Percentiles rank a stretch among this genome's conserved stretches.
Conservation (phyloP, 257 asterid genomes). For the Solanum sparsipilum region DNA sequence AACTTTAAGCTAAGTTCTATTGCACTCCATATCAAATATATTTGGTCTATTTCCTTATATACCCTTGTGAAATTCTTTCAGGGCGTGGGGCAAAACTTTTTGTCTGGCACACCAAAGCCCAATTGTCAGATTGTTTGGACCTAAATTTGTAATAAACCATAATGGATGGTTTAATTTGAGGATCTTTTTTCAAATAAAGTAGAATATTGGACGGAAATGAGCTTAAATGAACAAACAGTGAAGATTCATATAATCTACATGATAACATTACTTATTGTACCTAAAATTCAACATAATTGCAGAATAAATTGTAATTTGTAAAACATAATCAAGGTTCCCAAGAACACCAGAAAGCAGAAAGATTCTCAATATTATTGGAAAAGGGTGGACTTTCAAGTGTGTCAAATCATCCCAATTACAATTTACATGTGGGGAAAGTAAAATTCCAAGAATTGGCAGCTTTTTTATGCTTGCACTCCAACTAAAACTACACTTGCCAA, state of each 20-base stretch:
- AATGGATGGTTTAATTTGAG: background rate
- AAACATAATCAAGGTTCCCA: background rate
- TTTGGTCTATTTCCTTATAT: background rate
- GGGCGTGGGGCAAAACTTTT: background rate
- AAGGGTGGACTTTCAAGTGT: slow-evolving; percentile 6
- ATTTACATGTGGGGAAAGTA: background rate
- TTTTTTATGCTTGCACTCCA: slow-evolving; percentile 10
- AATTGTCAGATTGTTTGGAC: background rate
- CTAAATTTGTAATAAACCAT: background rate
- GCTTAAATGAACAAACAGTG: background rate
- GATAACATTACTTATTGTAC: background rate
- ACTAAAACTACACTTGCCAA: background rate
- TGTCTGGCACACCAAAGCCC: background rate
- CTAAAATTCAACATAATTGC: background rate
- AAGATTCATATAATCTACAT: background rate
- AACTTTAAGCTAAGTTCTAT: background rate
- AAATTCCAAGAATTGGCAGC: slow-evolving; percentile 6
- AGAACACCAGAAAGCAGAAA: background rate
- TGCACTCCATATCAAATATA: background rate
- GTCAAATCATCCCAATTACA: slow-evolving; percentile 1
- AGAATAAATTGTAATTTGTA: background rate
- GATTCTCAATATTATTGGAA: background rate
- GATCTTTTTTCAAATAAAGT: background rate
- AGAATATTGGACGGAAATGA: background rate
- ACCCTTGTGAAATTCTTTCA: background rate